Base-by-base conservation (phyloP, 176 grass and related monocot genomes). In the Rhynchospora tenuis region DNA sequence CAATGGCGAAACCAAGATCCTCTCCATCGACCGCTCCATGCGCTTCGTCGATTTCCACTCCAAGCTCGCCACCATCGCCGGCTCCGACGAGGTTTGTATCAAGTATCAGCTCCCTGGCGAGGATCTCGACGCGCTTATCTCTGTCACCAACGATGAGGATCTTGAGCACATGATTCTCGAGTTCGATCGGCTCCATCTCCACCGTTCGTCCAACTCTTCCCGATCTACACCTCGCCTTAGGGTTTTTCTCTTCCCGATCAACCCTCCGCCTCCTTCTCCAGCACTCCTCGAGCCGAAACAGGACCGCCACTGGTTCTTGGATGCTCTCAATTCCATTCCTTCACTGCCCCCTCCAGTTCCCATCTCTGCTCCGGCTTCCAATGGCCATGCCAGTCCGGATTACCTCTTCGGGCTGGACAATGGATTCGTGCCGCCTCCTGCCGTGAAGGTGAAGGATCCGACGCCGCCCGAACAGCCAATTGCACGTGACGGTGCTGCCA, bases 41-140 rank as follows among this genome's bases (percentile, higher is more conserved):
- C 86, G 91, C 28, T 95, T 84, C 46, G 0, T 71, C 59, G 93
- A 94, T 86, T 87, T 99, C 86, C 77, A 63, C 26, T 88, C 93
- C 13, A 90, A 90, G 59, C 64, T 99, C 28, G 24, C 89, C 0
- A 59, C 78, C 9, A 47, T 99, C 43, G 78, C 79, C 0, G 72
- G 61, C 12, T 14, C 56, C 9, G 87, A 78, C n/a, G 88, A 89
- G 26, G 2, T 99, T 79, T 96, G 97, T 73, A 31, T 95, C 88
- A 99, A 99, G 91, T 99, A 99, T 80, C 97, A 99, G 85, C 93
- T 99, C 7, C 96, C 97, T 0, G 97, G 96, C n/a, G 97, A 99
- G 91, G 97, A 99, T 82, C 93, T 99, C 46, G 97, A 99, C 81
- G 91, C 97, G 61, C 97, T 99, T 52, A 81, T 99, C 83, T 96